phyloP scores from a whole-genome alignment of 371 early-diverging fungal genomes.

The Haplosporangium sp. region DNA sequence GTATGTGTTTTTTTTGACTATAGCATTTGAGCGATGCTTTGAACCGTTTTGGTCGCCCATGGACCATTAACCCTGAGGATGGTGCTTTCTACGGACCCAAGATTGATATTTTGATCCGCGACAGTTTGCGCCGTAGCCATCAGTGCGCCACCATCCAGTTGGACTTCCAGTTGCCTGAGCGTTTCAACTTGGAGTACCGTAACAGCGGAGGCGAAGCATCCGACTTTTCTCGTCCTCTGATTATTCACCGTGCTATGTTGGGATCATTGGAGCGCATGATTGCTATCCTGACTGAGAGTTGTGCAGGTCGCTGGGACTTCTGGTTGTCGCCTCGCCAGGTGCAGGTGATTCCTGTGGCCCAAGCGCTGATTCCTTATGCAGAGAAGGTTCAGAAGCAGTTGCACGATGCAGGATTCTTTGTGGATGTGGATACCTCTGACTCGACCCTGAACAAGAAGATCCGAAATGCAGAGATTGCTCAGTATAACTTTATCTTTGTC shows the following conservation, averaged over 20 bases:
- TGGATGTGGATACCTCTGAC: conserved; percentile 88
- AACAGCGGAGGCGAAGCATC: conserved; percentile 59
- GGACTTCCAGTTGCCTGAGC: conserved; percentile 95
- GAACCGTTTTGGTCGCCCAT: conserved; percentile 77
- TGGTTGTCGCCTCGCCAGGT: conserved; percentile 99
- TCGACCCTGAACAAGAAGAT: conserved; percentile 97
- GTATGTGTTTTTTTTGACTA: neutral
- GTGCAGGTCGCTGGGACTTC: conserved; percentile 97
- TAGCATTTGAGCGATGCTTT: conserved; percentile 78
- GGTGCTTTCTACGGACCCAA: conserved; percentile 99
- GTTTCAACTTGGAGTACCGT: conserved; percentile 92
- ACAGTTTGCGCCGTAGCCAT: conserved; percentile 91
- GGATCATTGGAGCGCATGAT: conserved; percentile 99
- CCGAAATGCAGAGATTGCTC: conserved; percentile 78
- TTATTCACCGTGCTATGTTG: conserved; percentile 99
- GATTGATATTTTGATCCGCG: conserved; percentile 97
- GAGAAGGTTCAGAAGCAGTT: conserved; percentile 62
- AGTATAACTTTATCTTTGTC: conserved; percentile 88
- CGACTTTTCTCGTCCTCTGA: conserved; percentile 90
- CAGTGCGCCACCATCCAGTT: conserved; percentile 99
- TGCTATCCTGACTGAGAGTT: conserved; percentile 97
- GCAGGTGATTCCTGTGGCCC: conserved; percentile 86
- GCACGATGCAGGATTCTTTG: conserved; percentile 77
- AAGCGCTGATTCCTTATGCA: conserved; percentile 72
- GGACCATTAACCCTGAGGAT: conserved; percentile 96